Percentiles rank a stretch among this genome's conserved stretches.
These are phyloP conservation scores for Verticillium longisporum DNA, from an alignment of 2,329 filamentous ascomycete species.

Conservation along the genomic window DNA sequence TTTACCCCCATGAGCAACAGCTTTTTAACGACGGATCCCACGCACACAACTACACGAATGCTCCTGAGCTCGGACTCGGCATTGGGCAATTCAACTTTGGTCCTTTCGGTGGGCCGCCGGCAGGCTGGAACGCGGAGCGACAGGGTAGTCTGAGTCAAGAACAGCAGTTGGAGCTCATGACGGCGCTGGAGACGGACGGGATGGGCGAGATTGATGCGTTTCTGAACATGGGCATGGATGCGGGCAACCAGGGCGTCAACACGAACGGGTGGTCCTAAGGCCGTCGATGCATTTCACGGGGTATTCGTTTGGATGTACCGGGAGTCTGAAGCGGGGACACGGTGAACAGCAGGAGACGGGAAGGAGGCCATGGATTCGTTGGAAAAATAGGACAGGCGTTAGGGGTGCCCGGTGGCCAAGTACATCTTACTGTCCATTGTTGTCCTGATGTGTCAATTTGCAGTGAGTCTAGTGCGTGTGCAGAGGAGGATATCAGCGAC, in stretches of 20 bases:
- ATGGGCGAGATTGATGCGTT: slow-evolving; percentile 56
- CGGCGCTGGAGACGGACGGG: slow-evolving; percentile 65
- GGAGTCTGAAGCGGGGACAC: no score
- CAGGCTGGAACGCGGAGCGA: slow-evolving; percentile 35
- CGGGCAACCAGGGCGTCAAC: background rate
- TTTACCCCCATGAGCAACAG: slow-evolving; percentile 34
- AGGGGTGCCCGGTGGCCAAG: no score
- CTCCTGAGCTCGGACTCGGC: slow-evolving; percentile 19
- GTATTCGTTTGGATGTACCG: no score
- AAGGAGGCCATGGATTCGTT: no score
- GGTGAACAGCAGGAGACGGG: no score
- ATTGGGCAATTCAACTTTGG: slow-evolving; percentile 19
- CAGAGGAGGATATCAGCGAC: no score
- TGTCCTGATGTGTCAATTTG: no score
- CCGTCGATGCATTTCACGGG: background rate
- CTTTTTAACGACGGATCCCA: slow-evolving; percentile 26
- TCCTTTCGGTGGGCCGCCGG: slow-evolving; percentile 17
- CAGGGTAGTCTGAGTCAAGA: slow-evolving; percentile 69
- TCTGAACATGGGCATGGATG: slow-evolving; percentile 33
- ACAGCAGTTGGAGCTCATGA: slow-evolving; percentile 79
- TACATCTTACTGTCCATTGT: no score
- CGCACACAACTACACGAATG: slow-evolving; percentile 7
- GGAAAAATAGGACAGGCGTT: no score
- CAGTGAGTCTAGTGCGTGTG: no score
- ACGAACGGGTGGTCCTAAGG: background rate